phyloP scores from a whole-genome alignment of 257 asterid genomes.

The Rauvolfia tetraphylla region DNA sequence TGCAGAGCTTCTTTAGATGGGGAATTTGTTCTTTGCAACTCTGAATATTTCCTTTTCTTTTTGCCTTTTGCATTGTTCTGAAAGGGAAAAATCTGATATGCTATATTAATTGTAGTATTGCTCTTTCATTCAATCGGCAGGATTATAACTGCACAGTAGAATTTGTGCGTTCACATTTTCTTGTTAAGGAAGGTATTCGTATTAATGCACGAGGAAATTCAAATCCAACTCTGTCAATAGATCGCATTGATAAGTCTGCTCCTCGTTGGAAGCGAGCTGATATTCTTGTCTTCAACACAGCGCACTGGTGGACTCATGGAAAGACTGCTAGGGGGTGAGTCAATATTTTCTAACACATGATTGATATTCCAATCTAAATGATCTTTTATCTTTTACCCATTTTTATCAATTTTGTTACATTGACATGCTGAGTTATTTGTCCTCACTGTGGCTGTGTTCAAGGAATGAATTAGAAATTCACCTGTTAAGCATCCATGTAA shows the following conservation, averaged over 20 bases:
- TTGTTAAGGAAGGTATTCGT: conserved; percentile 87
- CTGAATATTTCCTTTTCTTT: background rate
- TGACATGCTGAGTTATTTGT: background rate
- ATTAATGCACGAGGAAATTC: conserved; percentile 69
- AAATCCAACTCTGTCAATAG: conserved; percentile 85
- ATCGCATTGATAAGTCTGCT: conserved; percentile 75
- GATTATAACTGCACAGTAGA: conserved; percentile 81
- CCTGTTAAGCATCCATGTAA: background rate
- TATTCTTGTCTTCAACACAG: conserved; percentile 89
- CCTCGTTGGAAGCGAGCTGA: conserved; percentile 88
- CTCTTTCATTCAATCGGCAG: conserved; percentile 33
- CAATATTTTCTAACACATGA: background rate
- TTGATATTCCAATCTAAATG: background rate
- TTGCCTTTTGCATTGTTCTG: background rate
- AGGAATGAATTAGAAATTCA: background rate
- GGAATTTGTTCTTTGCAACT: background rate
- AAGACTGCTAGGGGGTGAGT: conserved; percentile 92
- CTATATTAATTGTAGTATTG: background rate
- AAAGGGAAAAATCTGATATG: background rate
- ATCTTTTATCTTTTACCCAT: no score
- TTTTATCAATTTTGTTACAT: background rate
- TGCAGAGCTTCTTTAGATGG: background rate
- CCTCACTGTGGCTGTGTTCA: background rate
- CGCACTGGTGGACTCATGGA: conserved; percentile 99
- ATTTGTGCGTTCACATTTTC: conserved; percentile 90